Conservation (phyloP, 306 rosid species). For the Lotus japonicus region DNA sequence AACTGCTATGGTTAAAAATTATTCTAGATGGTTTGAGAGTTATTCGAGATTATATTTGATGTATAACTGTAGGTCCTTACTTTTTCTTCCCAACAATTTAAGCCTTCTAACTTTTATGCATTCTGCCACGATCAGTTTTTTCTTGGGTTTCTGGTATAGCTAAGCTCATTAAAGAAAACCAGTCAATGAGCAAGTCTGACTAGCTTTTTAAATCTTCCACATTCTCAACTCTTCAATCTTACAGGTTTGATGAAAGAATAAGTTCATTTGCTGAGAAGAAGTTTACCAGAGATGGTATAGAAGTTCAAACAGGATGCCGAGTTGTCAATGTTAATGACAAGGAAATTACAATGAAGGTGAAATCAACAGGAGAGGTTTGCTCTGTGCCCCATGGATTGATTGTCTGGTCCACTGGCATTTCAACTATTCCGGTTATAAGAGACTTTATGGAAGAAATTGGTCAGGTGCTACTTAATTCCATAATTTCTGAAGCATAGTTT, state of each 20-base stretch:
- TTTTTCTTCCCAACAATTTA: neutral
- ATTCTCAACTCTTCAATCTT: constrained; percentile 15
- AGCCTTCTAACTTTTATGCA: constrained; percentile 3
- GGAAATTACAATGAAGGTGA: constrained; percentile 61
- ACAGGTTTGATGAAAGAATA: constrained; percentile 92
- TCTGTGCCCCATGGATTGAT: constrained; percentile 79
- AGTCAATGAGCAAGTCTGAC: neutral
- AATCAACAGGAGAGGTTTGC: constrained; percentile 62
- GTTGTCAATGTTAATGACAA: constrained; percentile 69
- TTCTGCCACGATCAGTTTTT: neutral
- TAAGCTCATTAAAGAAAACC: neutral
- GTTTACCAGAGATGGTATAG: constrained; percentile 79
- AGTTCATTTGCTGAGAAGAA: constrained; percentile 85
- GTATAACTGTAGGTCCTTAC: neutral
- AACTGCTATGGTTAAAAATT: too few species aligned
- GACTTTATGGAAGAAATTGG: constrained; percentile 88
- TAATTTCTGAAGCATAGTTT: neutral
- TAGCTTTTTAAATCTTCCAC: neutral
- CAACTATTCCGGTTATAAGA: constrained; percentile 82
- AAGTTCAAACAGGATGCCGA: constrained; percentile 86
- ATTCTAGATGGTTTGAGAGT: too few species aligned
- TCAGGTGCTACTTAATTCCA: constrained; percentile 55
- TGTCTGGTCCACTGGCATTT: constrained; percentile 93
- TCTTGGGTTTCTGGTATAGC: constrained; percentile 4
- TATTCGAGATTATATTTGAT: neutral